phyloP scores from a whole-genome alignment of 805 yeast species.

The Pichia membranifaciens region DNA sequence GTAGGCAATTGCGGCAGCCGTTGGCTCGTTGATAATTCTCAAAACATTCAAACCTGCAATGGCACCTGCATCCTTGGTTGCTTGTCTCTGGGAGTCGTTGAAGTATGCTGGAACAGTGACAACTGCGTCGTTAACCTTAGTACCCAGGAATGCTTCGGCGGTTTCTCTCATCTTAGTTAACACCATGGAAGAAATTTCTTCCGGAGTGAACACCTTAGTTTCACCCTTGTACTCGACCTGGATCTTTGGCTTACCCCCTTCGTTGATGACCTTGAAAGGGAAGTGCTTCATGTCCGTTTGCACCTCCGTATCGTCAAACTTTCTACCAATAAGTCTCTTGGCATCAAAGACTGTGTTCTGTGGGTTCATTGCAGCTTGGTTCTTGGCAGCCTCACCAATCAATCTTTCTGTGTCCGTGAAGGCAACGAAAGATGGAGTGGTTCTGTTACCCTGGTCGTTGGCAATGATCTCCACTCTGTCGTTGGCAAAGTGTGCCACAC shows the following conservation, averaged over 20 bases:
- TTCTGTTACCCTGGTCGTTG: conserved; percentile 98
- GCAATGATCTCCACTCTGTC: conserved; percentile 93
- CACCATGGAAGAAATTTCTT: conserved; percentile 92
- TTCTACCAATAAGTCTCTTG: conserved; percentile 91
- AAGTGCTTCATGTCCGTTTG: conserved; percentile 71
- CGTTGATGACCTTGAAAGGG: conserved; percentile 77
- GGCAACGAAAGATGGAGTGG: conserved; percentile 94
- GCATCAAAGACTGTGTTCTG: conserved; percentile 84
- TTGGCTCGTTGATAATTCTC: conserved; percentile 95
- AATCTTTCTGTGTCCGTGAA: conserved; percentile 89
- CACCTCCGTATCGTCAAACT: conserved; percentile 77
- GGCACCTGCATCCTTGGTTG: conserved; percentile 95
- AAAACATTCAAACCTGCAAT: conserved; percentile 93
- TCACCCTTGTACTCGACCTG: conserved; percentile 82
- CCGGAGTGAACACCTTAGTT: conserved; percentile 83
- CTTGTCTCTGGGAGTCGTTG: conserved; percentile 97
- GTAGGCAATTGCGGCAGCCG: conserved; percentile 96
- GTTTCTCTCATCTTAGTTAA: conserved; percentile 80
- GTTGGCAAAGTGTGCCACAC: conserved; percentile 90
- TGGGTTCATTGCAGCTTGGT: conserved; percentile 94
- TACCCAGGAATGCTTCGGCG: conserved; percentile 87
- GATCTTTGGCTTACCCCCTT: conserved; percentile 74
- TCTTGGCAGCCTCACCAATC: conserved; percentile 95
- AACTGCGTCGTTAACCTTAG: conserved; percentile 82
- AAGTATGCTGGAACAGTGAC: conserved; percentile 96